Evolutionary conservation across 805 yeast genomes (phyloP).

Genomic region (Cyberlindnera maritima): DNA sequence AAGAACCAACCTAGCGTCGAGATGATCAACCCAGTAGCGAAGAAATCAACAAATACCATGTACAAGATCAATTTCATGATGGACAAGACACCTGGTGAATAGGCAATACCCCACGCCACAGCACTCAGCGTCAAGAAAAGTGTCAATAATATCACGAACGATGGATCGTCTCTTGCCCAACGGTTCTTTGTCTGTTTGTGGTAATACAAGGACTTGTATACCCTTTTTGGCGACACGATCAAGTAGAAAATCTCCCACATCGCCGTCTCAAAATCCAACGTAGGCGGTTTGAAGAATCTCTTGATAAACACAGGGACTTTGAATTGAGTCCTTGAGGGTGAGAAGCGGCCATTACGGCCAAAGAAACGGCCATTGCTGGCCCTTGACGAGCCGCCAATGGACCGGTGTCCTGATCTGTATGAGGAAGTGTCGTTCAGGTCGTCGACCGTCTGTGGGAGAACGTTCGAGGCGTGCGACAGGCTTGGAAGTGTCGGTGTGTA

Average conservation of each 20-base stretch:
- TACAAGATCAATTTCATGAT: constrained; percentile 66
- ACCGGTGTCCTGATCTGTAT: constrained; percentile 23
- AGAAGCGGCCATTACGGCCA: constrained; percentile 11
- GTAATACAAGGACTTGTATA: constrained; percentile 77
- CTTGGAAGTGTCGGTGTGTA: constrained; percentile 14
- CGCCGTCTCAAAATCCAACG: constrained; percentile 90
- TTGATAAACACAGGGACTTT: constrained; percentile 35
- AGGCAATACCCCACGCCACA: constrained; percentile 86
- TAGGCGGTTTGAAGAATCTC: constrained; percentile 66
- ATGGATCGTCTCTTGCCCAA: constrained; percentile 92
- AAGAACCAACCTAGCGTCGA: constrained; percentile 74
- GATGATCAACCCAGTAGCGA: constrained; percentile 62
- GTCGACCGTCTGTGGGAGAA: constrained; percentile 18
- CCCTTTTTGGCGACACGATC: constrained; percentile 72
- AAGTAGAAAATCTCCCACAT: constrained; percentile 84
- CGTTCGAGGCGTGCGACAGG: constrained; percentile 4
- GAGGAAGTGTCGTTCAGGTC: constrained; percentile 24
- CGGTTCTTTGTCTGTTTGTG: constrained; percentile 75
- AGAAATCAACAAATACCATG: constrained; percentile 84
- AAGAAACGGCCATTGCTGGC: constrained; percentile 5
- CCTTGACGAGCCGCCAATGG: constrained; percentile 2
- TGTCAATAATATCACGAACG: constrained; percentile 74
- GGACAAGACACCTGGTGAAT: constrained; percentile 59
- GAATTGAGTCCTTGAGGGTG: constrained; percentile 15
- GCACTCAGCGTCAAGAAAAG: constrained; percentile 69